These are phyloP conservation scores for Acarospora socialis DNA, from an alignment of 2,329 filamentous ascomycete species.

Conservation along the genomic window DNA sequence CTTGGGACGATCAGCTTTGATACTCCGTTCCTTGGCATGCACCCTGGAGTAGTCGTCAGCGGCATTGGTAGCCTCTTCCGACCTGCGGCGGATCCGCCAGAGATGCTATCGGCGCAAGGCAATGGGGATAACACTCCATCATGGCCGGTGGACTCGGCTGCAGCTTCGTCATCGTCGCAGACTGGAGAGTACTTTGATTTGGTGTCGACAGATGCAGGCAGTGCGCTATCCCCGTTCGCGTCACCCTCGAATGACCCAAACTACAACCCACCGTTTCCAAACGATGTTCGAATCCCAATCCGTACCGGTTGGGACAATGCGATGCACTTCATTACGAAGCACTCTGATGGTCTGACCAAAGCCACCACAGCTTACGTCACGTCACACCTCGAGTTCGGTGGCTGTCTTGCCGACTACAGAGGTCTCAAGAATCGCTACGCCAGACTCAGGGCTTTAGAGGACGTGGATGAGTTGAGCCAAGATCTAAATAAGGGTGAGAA, in stretches of 20 bases:
- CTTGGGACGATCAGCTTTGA: slow-evolving; percentile 73
- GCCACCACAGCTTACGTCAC: slow-evolving; percentile 61
- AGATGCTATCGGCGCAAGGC: slow-evolving; percentile 14
- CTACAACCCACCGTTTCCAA: slow-evolving; percentile 62
- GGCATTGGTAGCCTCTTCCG: slow-evolving; percentile 67
- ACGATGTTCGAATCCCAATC: slow-evolving; percentile 56
- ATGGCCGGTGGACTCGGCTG: slow-evolving; percentile 5
- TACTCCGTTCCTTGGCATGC: slow-evolving; percentile 74
- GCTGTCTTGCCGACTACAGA: slow-evolving; percentile 62
- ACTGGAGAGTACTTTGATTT: no score
- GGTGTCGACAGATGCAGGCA: no score
- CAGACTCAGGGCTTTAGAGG: slow-evolving; percentile 55
- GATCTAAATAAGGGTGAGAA: slow-evolving; percentile 20
- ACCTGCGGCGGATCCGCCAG: slow-evolving; percentile 28
- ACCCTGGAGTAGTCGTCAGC: slow-evolving; percentile 73
- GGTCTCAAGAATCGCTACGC: slow-evolving; percentile 57
- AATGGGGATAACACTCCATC: slow-evolving; percentile 5
- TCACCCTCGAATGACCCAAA: slow-evolving; percentile 32
- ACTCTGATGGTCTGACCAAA: slow-evolving; percentile 54
- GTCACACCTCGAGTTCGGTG: slow-evolving; percentile 72
- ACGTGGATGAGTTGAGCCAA: slow-evolving; percentile 43
- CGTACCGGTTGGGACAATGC: slow-evolving; percentile 54
- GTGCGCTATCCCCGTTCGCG: slow-evolving; percentile 1
- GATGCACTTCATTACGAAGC: slow-evolving; percentile 68
- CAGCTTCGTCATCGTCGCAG: no score